Evolutionary conservation across 495 filamentous ascomycete species (phyloP), one percentile per base, ranked within the genome.

Genomic region (Hypoxylon lienhwacheense): DNA sequence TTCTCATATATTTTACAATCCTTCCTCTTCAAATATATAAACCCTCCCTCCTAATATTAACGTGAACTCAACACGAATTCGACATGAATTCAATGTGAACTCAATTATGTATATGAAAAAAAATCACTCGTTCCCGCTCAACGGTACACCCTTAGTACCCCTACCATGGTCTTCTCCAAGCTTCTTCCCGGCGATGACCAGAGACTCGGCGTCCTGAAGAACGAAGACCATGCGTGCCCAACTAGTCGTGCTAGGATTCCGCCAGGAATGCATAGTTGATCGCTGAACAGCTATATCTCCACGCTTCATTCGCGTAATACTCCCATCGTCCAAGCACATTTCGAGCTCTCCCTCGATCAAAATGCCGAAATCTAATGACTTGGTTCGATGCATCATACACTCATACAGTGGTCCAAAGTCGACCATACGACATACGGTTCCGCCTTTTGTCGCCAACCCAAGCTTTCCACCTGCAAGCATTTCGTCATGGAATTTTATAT

Each of bases 291-390:
- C 72, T 5, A 85, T 68, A 59, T 90, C 85, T 1, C 87, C 87
- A 4, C 76, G 63, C 61, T 74, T 69, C 77, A 90, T 68, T 3
- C 67, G 55, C 41, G 72, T 66, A 42, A 66, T 70, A 63, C 83
- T 84, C 0, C 86, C 79, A 58, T 68, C 56, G 58, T 89, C 87
- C 6, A 90, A 66, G 5, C 79, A 65, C 68, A 84, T 75, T 63
- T 81, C 84, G n/a, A 87, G 64, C 59, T 79, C 65, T 0, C 89
- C 89, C 63, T 91, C 87, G n/a, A 93, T 49, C 19, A 93, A 80
- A 47, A 90, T 76, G 2, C 87, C 87, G 42, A 87, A 91, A 55
- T 92, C 89, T 3, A 93, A 67, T 11, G 78, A 83, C 61, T 83
- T 76, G 2, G 89, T 90, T 0, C 87, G 77, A 52, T 91, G 89